Evolutionary conservation across 2,329 filamentous ascomycete genomes (phyloP), one percentile per base, ranked within the genome.

Genomic region (Anthostomella pinea): DNA sequence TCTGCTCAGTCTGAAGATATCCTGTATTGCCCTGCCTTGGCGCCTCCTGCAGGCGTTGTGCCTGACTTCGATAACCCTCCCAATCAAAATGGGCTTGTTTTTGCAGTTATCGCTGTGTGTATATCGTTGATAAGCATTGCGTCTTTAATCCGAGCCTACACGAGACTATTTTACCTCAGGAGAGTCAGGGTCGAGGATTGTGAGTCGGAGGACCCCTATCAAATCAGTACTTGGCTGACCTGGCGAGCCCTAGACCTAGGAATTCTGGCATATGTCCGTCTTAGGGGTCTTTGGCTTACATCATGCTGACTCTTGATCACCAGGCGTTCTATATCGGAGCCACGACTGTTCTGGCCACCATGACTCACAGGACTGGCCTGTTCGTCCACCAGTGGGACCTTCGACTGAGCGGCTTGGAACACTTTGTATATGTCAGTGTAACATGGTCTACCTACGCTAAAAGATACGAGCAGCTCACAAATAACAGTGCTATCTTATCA

Each of bases 371-470:
- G 4, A 15, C 14, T n/a, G 27, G 27, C 6, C n/a, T 29, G 7
- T 29, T 29, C 17, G 14, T 29, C 14, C 14, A 29, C 13, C n/a
- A 16, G 14, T 29, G 27, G 27, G 11, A 29, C 18, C 7, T 29
- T 19, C 27, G 14, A 5, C 5, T 29, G 6, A 29, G 10, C 13
- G 27, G 18, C 9, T 29, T 29, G 14, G 27, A 29, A 19, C 5
- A 15, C 11, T 29, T 29, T 15, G 8, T 29, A 10, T 16, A 16
- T 29, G 27, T 29, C n/a, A 16, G 27, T 29, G 15, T 6, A 18
- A 20, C 27, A 29, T n/a, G n/a, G n/a, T n/a, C n/a, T n/a, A n/a
- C n/a, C 6, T 11, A 29, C 27, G 66, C 3, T 59, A 53, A n/a
- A n/a, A n/a, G n/a, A n/a, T n/a, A n/a, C n/a, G n/a, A n/a, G n/a